Conservation (phyloP, 2,329 filamentous ascomycete species). For the Penicillium decumbens region DNA sequence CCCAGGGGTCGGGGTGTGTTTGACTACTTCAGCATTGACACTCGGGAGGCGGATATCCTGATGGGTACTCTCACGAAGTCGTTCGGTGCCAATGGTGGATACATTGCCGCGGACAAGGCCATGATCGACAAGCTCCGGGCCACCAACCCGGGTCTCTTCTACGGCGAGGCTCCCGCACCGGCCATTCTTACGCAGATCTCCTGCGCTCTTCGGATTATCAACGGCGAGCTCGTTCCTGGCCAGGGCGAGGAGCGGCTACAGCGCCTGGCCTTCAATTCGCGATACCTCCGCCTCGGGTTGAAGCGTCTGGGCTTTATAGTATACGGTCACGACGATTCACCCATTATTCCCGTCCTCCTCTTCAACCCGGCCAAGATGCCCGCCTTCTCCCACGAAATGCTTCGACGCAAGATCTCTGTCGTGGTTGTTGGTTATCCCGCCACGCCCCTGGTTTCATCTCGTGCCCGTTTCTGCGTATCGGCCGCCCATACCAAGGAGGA, state of each 20-base stretch:
- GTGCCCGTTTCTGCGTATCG: slow-evolving; percentile 92
- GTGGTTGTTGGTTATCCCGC: slow-evolving; percentile 97
- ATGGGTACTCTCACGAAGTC: slow-evolving; percentile 99
- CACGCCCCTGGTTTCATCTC: slow-evolving; percentile 89
- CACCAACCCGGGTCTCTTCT: slow-evolving; percentile 79
- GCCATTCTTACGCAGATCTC: slow-evolving; percentile 88
- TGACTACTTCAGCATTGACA: slow-evolving; percentile 92
- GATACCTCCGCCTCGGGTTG: slow-evolving; percentile 93
- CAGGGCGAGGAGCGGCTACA: slow-evolving; percentile 95
- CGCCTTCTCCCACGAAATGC: slow-evolving; percentile 97
- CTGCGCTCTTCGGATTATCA: slow-evolving; percentile 80
- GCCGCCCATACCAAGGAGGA: slow-evolving; percentile 98
- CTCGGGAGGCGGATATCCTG: slow-evolving; percentile 82
- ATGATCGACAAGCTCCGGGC: slow-evolving; percentile 88
- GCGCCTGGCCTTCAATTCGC: slow-evolving; percentile 94
- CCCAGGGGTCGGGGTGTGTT: slow-evolving; percentile 87
- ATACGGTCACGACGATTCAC: slow-evolving; percentile 95
- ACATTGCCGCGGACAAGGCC: slow-evolving; percentile 80
- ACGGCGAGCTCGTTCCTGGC: slow-evolving; percentile 77
- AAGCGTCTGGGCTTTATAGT: slow-evolving; percentile 97
- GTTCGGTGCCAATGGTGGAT: slow-evolving; percentile 95
- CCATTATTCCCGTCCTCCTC: slow-evolving; percentile 88
- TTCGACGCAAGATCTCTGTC: slow-evolving; percentile 93
- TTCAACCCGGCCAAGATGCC: slow-evolving; percentile 99
- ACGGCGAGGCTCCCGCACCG: slow-evolving; percentile 81